phyloP scores from a whole-genome alignment of 371 early-diverging fungal species.

The Zopfochytrium polystomum region DNA sequence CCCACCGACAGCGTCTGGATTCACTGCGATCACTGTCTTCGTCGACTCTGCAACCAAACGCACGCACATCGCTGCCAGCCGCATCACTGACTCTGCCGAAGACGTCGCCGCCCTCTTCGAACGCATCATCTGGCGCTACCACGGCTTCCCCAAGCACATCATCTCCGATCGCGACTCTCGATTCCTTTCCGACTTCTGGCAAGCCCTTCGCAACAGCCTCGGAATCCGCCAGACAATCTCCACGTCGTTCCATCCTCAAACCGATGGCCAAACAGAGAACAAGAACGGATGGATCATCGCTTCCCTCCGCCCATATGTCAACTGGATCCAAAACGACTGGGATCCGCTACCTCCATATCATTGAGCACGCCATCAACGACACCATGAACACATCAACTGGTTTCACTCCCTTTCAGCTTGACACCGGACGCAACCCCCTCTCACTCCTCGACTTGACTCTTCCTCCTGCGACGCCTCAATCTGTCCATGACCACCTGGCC shows the following conservation, averaged over 20 bases:
- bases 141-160: conserved; percentile 11
- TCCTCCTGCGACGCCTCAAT: not conserved
- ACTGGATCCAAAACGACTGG: conserved; percentile 26
- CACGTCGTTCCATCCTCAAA: conserved; percentile 49
- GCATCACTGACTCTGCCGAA: not conserved
- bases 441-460: conserved; percentile 15
- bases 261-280: conserved; percentile 55
- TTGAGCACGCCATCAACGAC: conserved; percentile 29
- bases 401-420: conserved; percentile 27
- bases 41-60: conserved; percentile 19
- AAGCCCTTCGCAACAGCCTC: conserved; percentile 23
- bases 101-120: conserved; percentile 7
- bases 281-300: conserved; percentile 17
- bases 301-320: conserved; percentile 8
- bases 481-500: conserved; percentile 3
- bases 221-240: conserved; percentile 37
- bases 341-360: conserved; percentile 14
- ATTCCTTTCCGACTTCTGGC: conserved; percentile 26
- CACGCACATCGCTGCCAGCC: conserved; percentile 1
- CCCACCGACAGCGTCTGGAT: conserved; percentile 4
- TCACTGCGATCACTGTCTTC: conserved; percentile 17
- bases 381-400: conserved; percentile 22
- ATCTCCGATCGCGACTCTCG: conserved; percentile 10
- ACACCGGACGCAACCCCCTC: conserved; percentile 16
- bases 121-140: conserved; percentile 6